Evolutionary conservation across 148 eudicot genomes (phyloP), one percentile per base, ranked within the genome.

Genomic region (Cornus controversa): DNA sequence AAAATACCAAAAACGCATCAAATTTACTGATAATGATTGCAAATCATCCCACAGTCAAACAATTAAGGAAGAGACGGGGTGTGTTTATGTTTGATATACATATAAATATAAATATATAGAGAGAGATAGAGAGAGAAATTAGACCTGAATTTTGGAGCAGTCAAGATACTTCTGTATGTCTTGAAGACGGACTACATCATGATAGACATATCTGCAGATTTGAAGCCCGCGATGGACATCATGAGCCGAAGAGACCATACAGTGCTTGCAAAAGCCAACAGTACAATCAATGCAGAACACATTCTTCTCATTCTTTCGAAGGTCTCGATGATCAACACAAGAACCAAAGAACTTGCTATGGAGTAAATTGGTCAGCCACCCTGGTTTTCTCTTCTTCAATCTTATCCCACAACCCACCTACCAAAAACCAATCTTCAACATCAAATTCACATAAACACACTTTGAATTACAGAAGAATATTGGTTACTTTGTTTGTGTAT

Each of bases 191-290:
- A 84, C 84, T 37, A 86, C 87, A 70, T 86, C 83, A 66, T 80
- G 85, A 66, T 86, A 86, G 8, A 86, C 89, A 76, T 86, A 86
- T 71, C 72, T 84, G 73, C 87, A 82, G 57, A 86, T 75, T 75
- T 86, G 87, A n/a, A 86, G 81, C 53, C 80, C 62, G 7, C 78
- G 85, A 58, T 84, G 87, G 64, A 73, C 28, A 78, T 76, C 23
- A 40, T 69, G 83, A 50, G 76, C 23, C 0, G 79, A 64, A 57
- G 77, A 57, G 66, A 45, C 36, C 0, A 86, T 29, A 50, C 89
- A 86, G 69, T 86, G 89, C 75, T 84, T 86, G 18, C 89, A 86
- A 5, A 79, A 71, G 60, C 87, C 50, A 0, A 74, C 34, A 28
- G 71, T 71, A 66, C 89, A 86, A 60, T 86, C 84, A 10, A 86